Conservation (phyloP, 2,329 filamentous ascomycete genomes). For the Blastomyces silverae region DNA sequence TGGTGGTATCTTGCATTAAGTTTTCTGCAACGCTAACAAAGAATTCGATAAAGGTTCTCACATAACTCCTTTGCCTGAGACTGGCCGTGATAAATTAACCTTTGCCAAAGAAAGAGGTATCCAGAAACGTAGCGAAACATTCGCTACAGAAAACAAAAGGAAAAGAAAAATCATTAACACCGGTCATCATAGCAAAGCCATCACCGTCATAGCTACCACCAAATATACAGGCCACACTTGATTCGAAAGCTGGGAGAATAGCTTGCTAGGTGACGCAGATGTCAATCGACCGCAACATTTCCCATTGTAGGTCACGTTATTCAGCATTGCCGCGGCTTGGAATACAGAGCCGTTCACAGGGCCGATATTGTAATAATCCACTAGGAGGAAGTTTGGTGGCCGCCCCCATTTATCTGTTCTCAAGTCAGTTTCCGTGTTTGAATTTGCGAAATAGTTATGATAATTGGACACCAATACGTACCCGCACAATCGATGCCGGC, state of each 20-base stretch:
- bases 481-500: conserved; percentile 57
- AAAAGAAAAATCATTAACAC: neutral
- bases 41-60: neutral
- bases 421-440: conserved; percentile 17
- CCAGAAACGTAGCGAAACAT: neutral
- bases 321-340: conserved; percentile 61
- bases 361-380: conserved; percentile 77
- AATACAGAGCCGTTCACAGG: conserved; percentile 67
- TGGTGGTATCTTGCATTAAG: neutral
- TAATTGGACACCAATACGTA: conserved; percentile 29
- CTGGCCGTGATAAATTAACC: neutral
- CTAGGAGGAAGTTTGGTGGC: conserved; percentile 70
- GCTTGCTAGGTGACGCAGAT: neutral
- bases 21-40: neutral
- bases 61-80: neutral
- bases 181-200: neutral
- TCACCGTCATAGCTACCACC: neutral
- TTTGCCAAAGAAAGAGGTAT: neutral
- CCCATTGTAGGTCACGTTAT: conserved; percentile 62
- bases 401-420: conserved; percentile 52
- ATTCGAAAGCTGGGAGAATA: conserved; percentile 3
- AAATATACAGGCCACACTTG: neutral
- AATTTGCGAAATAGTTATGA: neutral
- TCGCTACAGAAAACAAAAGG: neutral
- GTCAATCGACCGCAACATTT: conserved; percentile 33